These are phyloP conservation scores for Fragaria vesca DNA, from an alignment of 306 rosid genomes.

Conservation along the genomic window DNA sequence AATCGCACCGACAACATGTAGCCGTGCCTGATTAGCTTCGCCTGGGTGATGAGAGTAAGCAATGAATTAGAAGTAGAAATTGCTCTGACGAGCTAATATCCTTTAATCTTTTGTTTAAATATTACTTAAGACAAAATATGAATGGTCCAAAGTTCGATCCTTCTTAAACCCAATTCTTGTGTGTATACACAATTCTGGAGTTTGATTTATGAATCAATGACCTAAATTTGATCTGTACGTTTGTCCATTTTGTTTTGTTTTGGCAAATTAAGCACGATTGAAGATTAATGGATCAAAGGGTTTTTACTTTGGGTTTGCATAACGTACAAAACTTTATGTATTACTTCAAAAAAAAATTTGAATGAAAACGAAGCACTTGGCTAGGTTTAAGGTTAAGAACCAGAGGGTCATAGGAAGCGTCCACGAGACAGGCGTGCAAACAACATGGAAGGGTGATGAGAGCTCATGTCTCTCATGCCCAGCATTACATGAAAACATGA, in stretches of 20 bases:
- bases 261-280: not conserved
- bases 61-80: too few species aligned
- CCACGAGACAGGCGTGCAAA: conserved; percentile 28
- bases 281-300: not conserved
- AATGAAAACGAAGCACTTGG: not conserved
- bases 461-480: not conserved
- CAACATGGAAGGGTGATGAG: conserved; percentile 6
- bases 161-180: too few species aligned
- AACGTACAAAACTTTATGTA: not conserved
- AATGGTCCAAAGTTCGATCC: too few species aligned
- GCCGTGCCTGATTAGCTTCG: not conserved
- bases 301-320: not conserved
- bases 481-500: not conserved
- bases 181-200: not conserved
- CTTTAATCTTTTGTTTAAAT: too few species aligned
- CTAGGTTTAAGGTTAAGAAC: not conserved
- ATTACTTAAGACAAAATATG: too few species aligned
- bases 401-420: conserved; percentile 14
- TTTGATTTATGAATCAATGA: not conserved
- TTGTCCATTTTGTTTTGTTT: not conserved
- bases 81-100: too few species aligned
- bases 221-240: not conserved
- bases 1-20: not conserved
- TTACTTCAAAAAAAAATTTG: not conserved
- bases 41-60: not conserved